These are phyloP conservation scores for Diutina siamensis DNA, from an alignment of 1,139 yeast species.

Conservation along the genomic window DNA sequence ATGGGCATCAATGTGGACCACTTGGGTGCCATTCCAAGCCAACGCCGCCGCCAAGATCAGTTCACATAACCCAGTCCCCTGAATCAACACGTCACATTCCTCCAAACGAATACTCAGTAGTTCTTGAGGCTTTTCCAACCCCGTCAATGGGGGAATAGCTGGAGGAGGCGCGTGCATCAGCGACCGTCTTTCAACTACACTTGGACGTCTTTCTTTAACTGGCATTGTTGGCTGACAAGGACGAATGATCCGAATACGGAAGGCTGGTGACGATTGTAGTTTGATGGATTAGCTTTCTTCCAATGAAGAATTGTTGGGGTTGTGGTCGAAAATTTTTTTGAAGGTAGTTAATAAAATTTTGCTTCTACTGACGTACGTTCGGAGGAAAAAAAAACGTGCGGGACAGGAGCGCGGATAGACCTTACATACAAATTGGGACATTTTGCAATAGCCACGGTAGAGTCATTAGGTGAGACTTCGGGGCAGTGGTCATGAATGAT, in stretches of 20 bases:
- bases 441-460: background rate
- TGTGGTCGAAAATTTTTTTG: background rate
- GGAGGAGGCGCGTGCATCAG: constrained; percentile 5
- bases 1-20: constrained; percentile 77
- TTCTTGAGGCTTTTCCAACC: constrained; percentile 3
- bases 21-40: constrained; percentile 93
- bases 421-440: background rate
- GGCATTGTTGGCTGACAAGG: background rate
- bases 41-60: constrained; percentile 86
- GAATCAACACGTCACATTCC: constrained; percentile 58
- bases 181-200: constrained; percentile 6
- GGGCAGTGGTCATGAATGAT: background rate
- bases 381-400: background rate
- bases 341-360: background rate
- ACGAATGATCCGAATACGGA: too few relatives aligned
- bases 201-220: constrained; percentile 5
- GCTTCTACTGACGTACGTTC: background rate
- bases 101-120: background rate
- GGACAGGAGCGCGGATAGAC: background rate
- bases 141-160: constrained; percentile 4
- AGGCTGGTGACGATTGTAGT: too few relatives aligned
- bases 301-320: background rate
- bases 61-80: constrained; percentile 89
- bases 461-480: background rate
- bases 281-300: background rate